phyloP scores from a whole-genome alignment of 108 stramenopile genomes.

The Nitzschia sp. region DNA sequence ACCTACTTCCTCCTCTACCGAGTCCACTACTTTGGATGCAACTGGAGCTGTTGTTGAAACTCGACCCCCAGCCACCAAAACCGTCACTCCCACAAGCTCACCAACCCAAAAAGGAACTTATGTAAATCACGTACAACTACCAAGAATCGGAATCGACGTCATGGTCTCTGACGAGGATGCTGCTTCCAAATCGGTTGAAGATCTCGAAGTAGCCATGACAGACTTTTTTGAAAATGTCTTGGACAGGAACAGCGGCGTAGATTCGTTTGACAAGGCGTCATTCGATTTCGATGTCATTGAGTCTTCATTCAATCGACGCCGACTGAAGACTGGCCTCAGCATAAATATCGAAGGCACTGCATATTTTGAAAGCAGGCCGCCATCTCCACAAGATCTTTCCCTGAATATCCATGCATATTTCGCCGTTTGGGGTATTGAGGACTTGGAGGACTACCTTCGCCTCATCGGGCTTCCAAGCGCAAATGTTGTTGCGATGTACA shows the following conservation, averaged over 20 bases:
- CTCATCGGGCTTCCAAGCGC: background rate
- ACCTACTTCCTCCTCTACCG: constrained; percentile 4
- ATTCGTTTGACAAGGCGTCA: constrained; percentile 10
- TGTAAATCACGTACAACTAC: constrained; percentile 2
- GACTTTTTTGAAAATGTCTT: constrained; percentile 23
- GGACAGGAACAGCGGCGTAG: constrained; percentile 4
- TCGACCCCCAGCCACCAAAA: background rate
- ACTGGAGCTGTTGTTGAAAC: background rate
- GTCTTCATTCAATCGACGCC: constrained; percentile 5
- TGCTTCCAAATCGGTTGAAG: background rate
- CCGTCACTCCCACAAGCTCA: background rate
- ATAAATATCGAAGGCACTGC: constrained; percentile 28
- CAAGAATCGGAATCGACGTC: constrained; percentile 21
- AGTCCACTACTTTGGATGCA: constrained; percentile 1
- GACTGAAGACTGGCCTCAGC: constrained; percentile 13
- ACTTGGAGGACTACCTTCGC: constrained; percentile 16
- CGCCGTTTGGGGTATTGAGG: constrained; percentile 16
- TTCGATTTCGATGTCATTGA: constrained; percentile 18
- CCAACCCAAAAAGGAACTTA: background rate
- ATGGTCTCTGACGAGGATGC: constrained; percentile 12
- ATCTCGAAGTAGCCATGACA: constrained; percentile 12
- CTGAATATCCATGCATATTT: constrained; percentile 15
- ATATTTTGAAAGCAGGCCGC: constrained; percentile 11
- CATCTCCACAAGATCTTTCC: constrained; percentile 3
- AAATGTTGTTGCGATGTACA: constrained; percentile 9